Evolutionary conservation across 306 rosid species (phyloP).

Genomic region (Cucurbita ficifolia): DNA sequence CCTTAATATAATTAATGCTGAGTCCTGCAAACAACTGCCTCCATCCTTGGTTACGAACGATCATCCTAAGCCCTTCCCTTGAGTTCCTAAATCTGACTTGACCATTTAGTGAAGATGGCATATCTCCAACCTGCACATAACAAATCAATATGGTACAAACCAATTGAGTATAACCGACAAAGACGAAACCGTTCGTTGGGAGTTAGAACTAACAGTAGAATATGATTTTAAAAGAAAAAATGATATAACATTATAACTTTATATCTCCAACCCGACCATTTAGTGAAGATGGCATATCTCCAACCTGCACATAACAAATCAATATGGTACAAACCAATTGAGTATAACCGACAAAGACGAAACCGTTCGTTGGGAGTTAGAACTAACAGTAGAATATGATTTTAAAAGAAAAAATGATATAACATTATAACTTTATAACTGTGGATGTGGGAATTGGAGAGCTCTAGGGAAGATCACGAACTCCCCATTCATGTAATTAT

Average conservation of each 20-base stretch:
- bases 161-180: not conserved
- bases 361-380: too few relatives aligned
- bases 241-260: too few relatives aligned
- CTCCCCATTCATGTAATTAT: too few relatives aligned
- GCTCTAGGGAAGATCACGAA: too few relatives aligned
- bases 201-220: too few relatives aligned
- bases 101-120: slow-evolving; percentile 30
- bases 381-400: too few relatives aligned
- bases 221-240: too few relatives aligned
- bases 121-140: slow-evolving; percentile 49
- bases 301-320: slow-evolving; percentile 37
- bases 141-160: not conserved
- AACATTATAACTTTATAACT: too few relatives aligned
- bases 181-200: too few relatives aligned
- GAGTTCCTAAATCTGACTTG: slow-evolving; percentile 48
- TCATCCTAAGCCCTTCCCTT: slow-evolving; percentile 43
- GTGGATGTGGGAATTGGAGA: too few relatives aligned
- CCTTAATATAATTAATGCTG: slow-evolving; percentile 91
- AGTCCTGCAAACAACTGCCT: slow-evolving; percentile 82
- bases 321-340: not conserved
- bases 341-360: not conserved
- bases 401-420: too few relatives aligned
- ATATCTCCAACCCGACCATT: too few relatives aligned
- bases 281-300: slow-evolving; percentile 30
- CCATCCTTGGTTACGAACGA: slow-evolving; percentile 73